Conservation (phyloP, 495 filamentous ascomycete species). For the Penicillium angulare region DNA sequence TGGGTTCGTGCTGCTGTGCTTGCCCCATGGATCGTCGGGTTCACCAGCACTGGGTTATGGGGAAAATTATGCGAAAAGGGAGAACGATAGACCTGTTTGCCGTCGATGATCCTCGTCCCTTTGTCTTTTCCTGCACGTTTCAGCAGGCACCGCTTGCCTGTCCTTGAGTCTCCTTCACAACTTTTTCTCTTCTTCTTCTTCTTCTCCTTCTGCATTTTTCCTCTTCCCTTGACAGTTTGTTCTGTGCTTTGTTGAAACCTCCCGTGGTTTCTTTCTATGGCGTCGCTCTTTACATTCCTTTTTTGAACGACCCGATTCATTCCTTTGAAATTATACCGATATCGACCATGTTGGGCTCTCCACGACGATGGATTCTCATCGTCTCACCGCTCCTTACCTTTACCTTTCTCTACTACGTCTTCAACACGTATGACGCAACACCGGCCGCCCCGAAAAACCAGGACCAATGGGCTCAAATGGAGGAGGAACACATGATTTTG, state of each 20-base stretch:
- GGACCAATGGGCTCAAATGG: constrained; percentile 8
- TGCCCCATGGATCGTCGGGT: constrained; percentile 22
- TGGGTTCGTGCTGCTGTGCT: constrained; percentile 4
- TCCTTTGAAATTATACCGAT: background rate
- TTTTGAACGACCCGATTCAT: constrained; percentile 1
- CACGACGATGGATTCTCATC: constrained; percentile 30
- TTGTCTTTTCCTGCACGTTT: constrained; percentile 11
- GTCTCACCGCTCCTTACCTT: constrained; percentile 25
- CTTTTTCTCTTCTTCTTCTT: background rate
- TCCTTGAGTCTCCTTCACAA: background rate
- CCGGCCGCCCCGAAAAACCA: background rate
- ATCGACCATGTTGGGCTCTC: constrained; percentile 24
- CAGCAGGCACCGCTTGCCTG: constrained; percentile 11
- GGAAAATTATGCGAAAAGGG: constrained; percentile 1
- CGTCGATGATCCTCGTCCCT: constrained; percentile 12
- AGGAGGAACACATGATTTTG: constrained; percentile 7
- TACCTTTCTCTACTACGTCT: constrained; percentile 17
- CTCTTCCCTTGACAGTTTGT: background rate
- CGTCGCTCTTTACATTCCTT: constrained; percentile 12
- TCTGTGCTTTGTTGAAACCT: background rate
- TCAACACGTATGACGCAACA: constrained; percentile 6
- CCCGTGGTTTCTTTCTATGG: constrained; percentile 3
- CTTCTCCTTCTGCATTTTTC: background rate
- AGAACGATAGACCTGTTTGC: constrained; percentile 6
- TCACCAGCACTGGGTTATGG: constrained; percentile 1